Evolutionary conservation across 768 basidiomycete species (phyloP).

Genomic region (Lentinula sp.): DNA sequence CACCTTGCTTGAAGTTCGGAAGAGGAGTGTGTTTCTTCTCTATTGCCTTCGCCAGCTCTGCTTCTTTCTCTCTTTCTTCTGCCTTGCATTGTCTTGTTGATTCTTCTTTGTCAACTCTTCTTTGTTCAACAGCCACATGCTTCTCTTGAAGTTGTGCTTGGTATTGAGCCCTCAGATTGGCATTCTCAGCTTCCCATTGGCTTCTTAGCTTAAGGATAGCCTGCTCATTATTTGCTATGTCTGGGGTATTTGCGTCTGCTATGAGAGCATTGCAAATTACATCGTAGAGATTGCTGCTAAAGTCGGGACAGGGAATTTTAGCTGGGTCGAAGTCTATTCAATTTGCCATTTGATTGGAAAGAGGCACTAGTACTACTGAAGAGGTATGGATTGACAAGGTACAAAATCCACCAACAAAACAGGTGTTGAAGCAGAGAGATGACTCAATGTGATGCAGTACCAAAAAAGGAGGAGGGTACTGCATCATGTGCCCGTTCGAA

Average conservation of each 20-base stretch:
- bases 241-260: not conserved
- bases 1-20: not conserved
- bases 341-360: not conserved
- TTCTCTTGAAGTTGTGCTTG: not conserved
- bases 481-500: constrained; percentile 7
- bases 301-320: not conserved
- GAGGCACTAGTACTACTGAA: too few relatives aligned
- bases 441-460: not conserved
- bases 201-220: not conserved
- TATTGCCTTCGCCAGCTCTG: constrained; percentile 11
- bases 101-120: constrained; percentile 16
- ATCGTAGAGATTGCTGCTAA: not conserved
- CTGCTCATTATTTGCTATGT: constrained; percentile 9
- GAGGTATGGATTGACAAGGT: too few relatives aligned
- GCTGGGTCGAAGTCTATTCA: not conserved
- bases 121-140: constrained; percentile 18
- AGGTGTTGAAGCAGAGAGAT: not conserved
- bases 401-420: not conserved
- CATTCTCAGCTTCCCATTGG: constrained; percentile 2
- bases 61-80: constrained; percentile 10
- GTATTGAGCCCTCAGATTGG: not conserved
- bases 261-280: not conserved
- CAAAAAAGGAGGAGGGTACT: not conserved
- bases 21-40: constrained; percentile 7
- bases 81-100: constrained; percentile 3